Conservation (phyloP, 805 yeast genomes). For the Zygosaccharomyces rouxii region DNA sequence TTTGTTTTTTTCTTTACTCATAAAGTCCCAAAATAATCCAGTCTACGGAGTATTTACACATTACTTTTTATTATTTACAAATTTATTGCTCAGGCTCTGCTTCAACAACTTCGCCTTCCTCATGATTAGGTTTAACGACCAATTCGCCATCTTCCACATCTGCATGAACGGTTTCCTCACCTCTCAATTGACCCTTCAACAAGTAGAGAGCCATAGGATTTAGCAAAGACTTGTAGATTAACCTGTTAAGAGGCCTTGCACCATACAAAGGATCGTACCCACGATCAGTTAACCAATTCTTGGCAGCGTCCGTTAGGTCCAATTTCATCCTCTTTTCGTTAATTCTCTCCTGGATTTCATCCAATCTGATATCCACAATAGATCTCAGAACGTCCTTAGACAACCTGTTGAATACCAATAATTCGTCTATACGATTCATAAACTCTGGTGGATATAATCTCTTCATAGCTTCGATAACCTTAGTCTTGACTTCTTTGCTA, state of each 20-base stretch:
- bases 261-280: conserved; percentile 94
- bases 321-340: conserved; percentile 70
- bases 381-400: conserved; percentile 68
- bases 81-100: conserved; percentile 19
- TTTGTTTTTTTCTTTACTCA: no score
- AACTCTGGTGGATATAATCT: conserved; percentile 88
- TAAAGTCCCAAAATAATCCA: no score
- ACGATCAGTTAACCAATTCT: conserved; percentile 69
- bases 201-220: conserved; percentile 82
- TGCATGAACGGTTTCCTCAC: conserved; percentile 52
- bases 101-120: conserved; percentile 31
- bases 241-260: conserved; percentile 91
- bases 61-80: background rate
- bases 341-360: conserved; percentile 76
- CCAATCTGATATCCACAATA: conserved; percentile 80
- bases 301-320: conserved; percentile 56
- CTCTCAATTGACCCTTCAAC: conserved; percentile 71
- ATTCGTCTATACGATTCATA: conserved; percentile 88
- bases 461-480: conserved; percentile 66
- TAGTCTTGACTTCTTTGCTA: conserved; percentile 45
- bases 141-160: conserved; percentile 42
- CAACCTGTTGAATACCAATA: conserved; percentile 86
- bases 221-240: conserved; percentile 75
- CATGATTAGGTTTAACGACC: conserved; percentile 45
- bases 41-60: background rate